A percentile compares a stretch with the other conserved stretches of the same genome.
These are phyloP conservation scores for Avena insularis DNA, from an alignment of 176 grass and related monocot species.

Conservation along the genomic window DNA sequence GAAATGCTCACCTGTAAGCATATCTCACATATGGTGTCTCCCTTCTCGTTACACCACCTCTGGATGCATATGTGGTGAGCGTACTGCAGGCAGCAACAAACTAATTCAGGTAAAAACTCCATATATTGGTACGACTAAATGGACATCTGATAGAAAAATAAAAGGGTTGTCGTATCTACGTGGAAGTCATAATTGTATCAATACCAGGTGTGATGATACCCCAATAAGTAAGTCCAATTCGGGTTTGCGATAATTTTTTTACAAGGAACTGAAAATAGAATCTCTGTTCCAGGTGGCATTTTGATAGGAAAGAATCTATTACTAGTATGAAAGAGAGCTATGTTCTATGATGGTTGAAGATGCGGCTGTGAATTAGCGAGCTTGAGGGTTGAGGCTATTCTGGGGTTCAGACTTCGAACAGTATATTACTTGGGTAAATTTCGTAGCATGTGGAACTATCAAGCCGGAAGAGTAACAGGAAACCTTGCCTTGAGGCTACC, in stretches of 20 bases:
- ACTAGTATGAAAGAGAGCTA: background rate
- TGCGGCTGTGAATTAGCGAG: background rate
- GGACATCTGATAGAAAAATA: background rate
- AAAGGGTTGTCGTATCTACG: background rate
- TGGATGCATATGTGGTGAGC: slow-evolving; percentile 84
- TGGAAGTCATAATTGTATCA: background rate
- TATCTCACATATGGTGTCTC: slow-evolving; percentile 82
- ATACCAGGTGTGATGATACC: background rate
- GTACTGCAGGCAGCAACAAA: slow-evolving; percentile 58
- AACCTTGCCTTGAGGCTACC: slow-evolving; percentile 80
- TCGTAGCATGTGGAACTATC: background rate
- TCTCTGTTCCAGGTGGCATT: background rate
- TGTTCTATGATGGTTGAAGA: background rate
- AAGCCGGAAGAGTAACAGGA: background rate
- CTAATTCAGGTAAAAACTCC: slow-evolving; percentile 27
- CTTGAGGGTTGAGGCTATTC: background rate
- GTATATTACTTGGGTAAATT: background rate
- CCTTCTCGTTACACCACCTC: slow-evolving; percentile 92
- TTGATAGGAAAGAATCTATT: background rate
- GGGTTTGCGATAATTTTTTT: background rate
- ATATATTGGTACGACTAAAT: background rate
- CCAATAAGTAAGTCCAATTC: background rate
- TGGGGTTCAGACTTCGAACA: background rate
- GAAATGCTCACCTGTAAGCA: slow-evolving; percentile 77
- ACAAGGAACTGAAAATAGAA: background rate